Conservation (phyloP, 495 filamentous ascomycete genomes). For the Penicillium verhagenii region DNA sequence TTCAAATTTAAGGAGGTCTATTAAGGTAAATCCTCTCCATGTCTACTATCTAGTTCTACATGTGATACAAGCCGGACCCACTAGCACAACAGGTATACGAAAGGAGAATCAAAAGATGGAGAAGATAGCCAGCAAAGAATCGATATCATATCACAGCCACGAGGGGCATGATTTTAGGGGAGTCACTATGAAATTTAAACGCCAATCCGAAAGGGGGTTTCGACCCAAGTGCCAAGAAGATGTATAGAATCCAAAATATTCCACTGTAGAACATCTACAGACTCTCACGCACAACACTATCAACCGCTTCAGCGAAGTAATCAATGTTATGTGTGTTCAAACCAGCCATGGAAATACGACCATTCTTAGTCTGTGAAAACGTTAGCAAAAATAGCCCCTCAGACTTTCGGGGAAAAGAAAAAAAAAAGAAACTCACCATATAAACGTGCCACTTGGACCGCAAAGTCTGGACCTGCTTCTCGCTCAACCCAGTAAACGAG, state of each 20-base stretch:
- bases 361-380: conserved; percentile 76
- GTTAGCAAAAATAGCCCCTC: background rate
- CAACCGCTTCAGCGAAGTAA: conserved; percentile 85
- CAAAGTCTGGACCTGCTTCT: conserved; percentile 80
- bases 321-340: conserved; percentile 89
- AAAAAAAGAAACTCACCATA: conserved; percentile 53
- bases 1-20: background rate
- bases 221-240: background rate
- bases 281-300: conserved; percentile 75
- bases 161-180: background rate
- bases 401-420: background rate
- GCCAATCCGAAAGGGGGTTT: background rate
- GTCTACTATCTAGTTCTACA: conserved; percentile 19
- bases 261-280: conserved; percentile 16
- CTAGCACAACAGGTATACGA: background rate
- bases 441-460: conserved; percentile 85
- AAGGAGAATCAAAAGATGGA: background rate
- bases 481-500: conserved; percentile 87
- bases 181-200: background rate
- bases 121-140: background rate
- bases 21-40: background rate
- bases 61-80: conserved; percentile 3
- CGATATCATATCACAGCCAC: background rate
- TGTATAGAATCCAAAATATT: too few species aligned
- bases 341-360: conserved; percentile 94